Conservation (phyloP, 768 basidiomycete species). For the Mycena rosella region DNA sequence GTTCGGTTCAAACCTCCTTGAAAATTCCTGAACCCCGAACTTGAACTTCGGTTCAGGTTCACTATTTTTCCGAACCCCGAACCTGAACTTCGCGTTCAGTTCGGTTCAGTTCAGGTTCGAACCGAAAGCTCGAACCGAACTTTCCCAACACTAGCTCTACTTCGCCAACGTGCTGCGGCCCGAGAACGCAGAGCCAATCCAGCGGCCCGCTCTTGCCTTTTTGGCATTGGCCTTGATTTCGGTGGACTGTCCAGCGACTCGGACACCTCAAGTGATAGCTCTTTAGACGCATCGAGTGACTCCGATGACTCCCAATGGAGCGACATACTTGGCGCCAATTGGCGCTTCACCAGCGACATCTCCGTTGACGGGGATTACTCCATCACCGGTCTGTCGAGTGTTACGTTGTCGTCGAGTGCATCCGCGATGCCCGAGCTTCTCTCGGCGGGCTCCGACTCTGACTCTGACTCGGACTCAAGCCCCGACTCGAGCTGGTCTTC, state of each 20-base stretch:
- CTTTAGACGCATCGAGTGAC: neutral
- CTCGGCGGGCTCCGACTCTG: conserved; percentile 2
- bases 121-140: too few species aligned
- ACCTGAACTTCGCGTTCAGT: too few species aligned
- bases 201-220: neutral
- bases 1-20: too few species aligned
- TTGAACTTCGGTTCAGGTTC: too few species aligned
- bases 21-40: too few species aligned
- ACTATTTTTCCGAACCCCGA: too few species aligned
- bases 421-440: neutral
- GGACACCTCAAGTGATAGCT: neutral
- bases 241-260: neutral
- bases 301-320: neutral
- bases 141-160: too few species aligned
- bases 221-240: neutral
- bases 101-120: too few species aligned
- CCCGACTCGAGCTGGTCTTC: conserved; percentile 3
- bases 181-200: neutral
- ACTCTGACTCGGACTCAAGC: neutral
- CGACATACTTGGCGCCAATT: conserved; percentile 9
- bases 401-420: neutral
- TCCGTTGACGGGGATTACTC: neutral
- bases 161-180: conserved; percentile 1
- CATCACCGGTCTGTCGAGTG: neutral
- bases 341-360: neutral